A percentile compares a stretch with the other conserved stretches of the same genome.
Conservation (phyloP, 2,329 filamentous ascomycete species). For the Clonostachys sp. region DNA sequence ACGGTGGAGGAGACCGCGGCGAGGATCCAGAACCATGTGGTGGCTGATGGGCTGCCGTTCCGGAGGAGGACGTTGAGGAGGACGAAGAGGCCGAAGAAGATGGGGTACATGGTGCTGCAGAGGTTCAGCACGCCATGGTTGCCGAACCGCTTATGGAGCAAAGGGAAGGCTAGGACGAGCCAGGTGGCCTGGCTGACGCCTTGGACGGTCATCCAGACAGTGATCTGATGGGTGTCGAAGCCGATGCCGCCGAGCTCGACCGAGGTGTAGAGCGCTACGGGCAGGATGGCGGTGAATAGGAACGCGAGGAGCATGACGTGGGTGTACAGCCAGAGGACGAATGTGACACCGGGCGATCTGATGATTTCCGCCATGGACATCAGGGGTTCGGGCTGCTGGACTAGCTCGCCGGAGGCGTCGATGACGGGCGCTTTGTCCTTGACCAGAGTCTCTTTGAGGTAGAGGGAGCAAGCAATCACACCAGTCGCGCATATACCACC, state of each 20-base stretch:
- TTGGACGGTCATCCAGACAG: constrained; percentile 57
- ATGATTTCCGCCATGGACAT: constrained; percentile 38
- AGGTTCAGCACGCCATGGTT: constrained; percentile 60
- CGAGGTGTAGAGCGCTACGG: constrained; percentile 65
- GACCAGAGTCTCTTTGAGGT: constrained; percentile 58
- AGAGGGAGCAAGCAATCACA: constrained; percentile 46
- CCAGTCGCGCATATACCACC: constrained; percentile 51
- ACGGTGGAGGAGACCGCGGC: constrained; percentile 35
- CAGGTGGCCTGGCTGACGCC: constrained; percentile 66
- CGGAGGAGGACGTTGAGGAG: constrained; percentile 42
- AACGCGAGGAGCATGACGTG: constrained; percentile 67
- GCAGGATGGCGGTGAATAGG: constrained; percentile 65
- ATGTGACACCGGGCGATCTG: constrained; percentile 57
- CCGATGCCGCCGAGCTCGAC: constrained; percentile 59
- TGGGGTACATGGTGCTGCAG: constrained; percentile 53
- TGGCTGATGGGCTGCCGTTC: constrained; percentile 24
- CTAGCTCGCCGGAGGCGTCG: not conserved
- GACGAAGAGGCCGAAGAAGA: constrained; percentile 58
- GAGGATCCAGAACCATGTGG: constrained; percentile 51
- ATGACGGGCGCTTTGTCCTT: constrained; percentile 8
- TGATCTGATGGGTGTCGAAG: constrained; percentile 60
- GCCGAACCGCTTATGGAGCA: constrained; percentile 59
- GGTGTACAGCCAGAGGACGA: constrained; percentile 61
- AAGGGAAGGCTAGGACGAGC: constrained; percentile 67
- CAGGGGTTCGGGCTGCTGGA: not conserved